Base-by-base conservation (phyloP, 2,329 filamentous ascomycete species). In the Neopestalotiopsis rosae region DNA sequence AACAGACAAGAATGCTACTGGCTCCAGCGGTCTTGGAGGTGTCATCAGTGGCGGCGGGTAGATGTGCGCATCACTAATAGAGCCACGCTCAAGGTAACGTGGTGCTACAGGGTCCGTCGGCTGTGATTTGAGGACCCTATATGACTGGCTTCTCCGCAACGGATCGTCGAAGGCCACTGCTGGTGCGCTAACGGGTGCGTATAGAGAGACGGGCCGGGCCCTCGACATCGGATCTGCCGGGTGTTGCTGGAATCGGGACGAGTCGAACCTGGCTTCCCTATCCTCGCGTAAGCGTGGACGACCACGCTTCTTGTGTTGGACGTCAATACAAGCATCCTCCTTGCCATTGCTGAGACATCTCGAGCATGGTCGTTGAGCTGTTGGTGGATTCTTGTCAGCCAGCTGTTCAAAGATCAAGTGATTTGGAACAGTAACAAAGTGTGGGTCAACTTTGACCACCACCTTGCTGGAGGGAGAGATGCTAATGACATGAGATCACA, bases 301-400 rank as follows among this genome's bases (percentile, higher is more conserved):
- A 57, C 93, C 93, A 74, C 93, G 85, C 79, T 95, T 96, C 80
- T 95, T 96, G 80, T 96, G 93, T 76, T 94, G 91, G 42, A 96
- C 93, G 79, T 96, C 93, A 74, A 94, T 85, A 77, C 93, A 96
- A 7, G 90, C 87, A 69, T 94, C 92, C 84, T 95, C 86, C 75
- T 95, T 96, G 70, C 92, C 92, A 76, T 93, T 94, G 74, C 89
- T 89, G 42, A 92, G 83, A 77, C 93, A 96, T 77, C 93, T 88
- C 34, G 91, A 91, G 77, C 93, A 96, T 34, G 93, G 93, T 68
- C 93, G 87, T 79, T 94, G 91, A 65, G 92, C 90, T 92, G 76
- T 76, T 72, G 65, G 56, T 61, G 69, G 34, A 69, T 66, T 58
- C 70, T 58, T 58, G 79, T 85, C 75, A 65, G 34, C 56, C n/a